A percentile compares a stretch with the other conserved stretches of the same genome.
phyloP scores from a whole-genome alignment of 176 grass and related monocot genomes.

The Hordeum vulgare region DNA sequence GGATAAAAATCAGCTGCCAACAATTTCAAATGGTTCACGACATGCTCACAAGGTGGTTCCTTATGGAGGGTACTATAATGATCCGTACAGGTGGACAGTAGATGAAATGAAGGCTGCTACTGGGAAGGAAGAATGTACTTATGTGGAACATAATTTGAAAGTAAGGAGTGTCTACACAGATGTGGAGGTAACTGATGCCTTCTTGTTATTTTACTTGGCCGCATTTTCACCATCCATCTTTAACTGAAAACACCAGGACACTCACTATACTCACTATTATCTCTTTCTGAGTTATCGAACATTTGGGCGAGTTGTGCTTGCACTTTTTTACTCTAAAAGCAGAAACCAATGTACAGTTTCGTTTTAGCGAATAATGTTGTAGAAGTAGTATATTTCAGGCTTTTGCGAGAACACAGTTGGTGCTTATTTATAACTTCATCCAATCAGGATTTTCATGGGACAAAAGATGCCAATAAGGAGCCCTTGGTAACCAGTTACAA shows the following conservation, averaged over 20 bases:
- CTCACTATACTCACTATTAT: conserved; percentile 3
- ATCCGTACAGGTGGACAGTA: conserved; percentile 71
- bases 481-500: conserved; percentile 80
- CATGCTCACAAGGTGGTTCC: conserved; percentile 12
- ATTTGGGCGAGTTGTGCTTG: not conserved
- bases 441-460: conserved; percentile 70
- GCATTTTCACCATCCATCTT: conserved; percentile 18
- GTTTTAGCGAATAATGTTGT: conserved; percentile 8
- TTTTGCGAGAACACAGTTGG: not conserved
- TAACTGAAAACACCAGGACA: not conserved
- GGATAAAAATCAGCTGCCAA: conserved; percentile 13
- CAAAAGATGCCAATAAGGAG: conserved; percentile 70
- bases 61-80: conserved; percentile 27
- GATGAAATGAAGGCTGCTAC: conserved; percentile 76
- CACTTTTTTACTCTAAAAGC: not conserved
- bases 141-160: conserved; percentile 70
- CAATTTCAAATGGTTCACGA: conserved; percentile 17
- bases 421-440: conserved; percentile 4
- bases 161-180: conserved; percentile 89
- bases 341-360: not conserved
- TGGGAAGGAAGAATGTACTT: conserved; percentile 68
- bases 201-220: conserved; percentile 14
- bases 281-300: not conserved
- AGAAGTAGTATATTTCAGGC: conserved; percentile 7
- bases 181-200: conserved; percentile 56